Evolutionary conservation across 768 basidiomycete genomes (phyloP).

Genomic region (Mycena vulgaris): DNA sequence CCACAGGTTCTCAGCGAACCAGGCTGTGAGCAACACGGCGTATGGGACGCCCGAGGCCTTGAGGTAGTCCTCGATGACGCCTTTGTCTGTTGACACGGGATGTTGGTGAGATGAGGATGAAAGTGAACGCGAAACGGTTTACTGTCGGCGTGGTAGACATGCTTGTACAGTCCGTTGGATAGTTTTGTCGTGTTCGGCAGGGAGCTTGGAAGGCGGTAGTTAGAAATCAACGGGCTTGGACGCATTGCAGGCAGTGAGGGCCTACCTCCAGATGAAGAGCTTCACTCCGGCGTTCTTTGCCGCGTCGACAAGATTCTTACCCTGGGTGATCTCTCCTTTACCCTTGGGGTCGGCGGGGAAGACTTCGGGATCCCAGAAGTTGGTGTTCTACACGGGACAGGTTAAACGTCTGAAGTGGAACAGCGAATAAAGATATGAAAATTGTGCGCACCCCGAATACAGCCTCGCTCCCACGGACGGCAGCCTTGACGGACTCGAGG

Average conservation of each 20-base stretch:
- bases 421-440: not conserved
- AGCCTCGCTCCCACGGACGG: slow-evolving; percentile 16
- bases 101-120: not conserved
- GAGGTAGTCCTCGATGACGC: slow-evolving; percentile 30
- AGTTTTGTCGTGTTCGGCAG: not conserved
- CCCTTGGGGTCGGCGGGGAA: too few relatives aligned
- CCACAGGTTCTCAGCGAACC: slow-evolving; percentile 39
- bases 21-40: slow-evolving; percentile 30
- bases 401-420: too few relatives aligned
- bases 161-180: not conserved
- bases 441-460: slow-evolving; percentile 11
- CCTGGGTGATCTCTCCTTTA: not conserved
- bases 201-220: not conserved
- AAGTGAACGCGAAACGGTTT: not conserved
- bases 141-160: slow-evolving; percentile 13
- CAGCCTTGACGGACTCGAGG: slow-evolving; percentile 1
- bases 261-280: slow-evolving; percentile 23
- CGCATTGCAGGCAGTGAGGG: not conserved
- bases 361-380: not conserved
- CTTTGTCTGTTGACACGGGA: slow-evolving; percentile 29
- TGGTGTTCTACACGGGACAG: not conserved
- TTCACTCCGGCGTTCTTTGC: slow-evolving; percentile 18
- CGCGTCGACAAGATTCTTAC: slow-evolving; percentile 29
- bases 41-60: slow-evolving; percentile 27
- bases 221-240: not conserved